Percentiles rank a stretch among this genome's conserved stretches.
Evolutionary conservation across 1,284 basidiomycete species (phyloP).

Genomic region (Ganoderma multipileum): DNA sequence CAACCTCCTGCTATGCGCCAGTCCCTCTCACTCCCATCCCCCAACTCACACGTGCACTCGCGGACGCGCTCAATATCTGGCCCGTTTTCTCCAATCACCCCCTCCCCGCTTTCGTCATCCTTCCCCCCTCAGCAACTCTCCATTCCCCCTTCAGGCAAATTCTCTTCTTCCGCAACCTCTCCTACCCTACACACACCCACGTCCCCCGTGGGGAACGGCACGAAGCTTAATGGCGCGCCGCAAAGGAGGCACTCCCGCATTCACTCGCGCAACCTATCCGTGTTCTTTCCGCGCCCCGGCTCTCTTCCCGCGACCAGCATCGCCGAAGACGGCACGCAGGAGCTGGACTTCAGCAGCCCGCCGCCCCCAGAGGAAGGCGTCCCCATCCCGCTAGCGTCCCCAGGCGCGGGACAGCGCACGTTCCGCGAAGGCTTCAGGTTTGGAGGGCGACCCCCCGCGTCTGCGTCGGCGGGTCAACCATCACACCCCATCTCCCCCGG

Average conservation of each 20-base stretch:
- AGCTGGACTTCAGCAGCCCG: conserved; percentile 52
- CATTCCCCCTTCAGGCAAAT: conserved; percentile 29
- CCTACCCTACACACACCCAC: conserved; percentile 31
- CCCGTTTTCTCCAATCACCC: conserved; percentile 58
- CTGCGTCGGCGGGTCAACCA: conserved; percentile 32
- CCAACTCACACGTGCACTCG: conserved; percentile 35
- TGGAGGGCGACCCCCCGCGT: conserved; percentile 52
- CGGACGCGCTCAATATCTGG: conserved; percentile 60
- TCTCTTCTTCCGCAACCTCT: conserved; percentile 32
- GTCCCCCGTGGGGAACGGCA: conserved; percentile 25
- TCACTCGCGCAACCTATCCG: conserved; percentile 89
- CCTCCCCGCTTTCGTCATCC: conserved; percentile 57
- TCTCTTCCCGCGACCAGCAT: conserved; percentile 64
- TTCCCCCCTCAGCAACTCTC: conserved; percentile 45
- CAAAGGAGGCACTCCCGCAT: conserved; percentile 72
- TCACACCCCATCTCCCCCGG: conserved; percentile 34
- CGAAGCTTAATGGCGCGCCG: conserved; percentile 37
- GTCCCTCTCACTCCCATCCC: conserved; percentile 49
- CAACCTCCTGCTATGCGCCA: conserved; percentile 51
- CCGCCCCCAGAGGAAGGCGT: conserved; percentile 52
- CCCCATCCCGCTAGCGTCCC: conserved; percentile 53
- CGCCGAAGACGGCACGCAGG: conserved; percentile 68
- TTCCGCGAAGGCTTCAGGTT: conserved; percentile 73
- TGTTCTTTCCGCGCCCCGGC: conserved; percentile 90
- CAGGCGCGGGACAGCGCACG: conserved; percentile 38